A percentile compares a stretch with the other conserved stretches of the same genome.
Evolutionary conservation across 163 green algal genomes (phyloP).

Genomic region (Trebouxia gelatinosa): DNA sequence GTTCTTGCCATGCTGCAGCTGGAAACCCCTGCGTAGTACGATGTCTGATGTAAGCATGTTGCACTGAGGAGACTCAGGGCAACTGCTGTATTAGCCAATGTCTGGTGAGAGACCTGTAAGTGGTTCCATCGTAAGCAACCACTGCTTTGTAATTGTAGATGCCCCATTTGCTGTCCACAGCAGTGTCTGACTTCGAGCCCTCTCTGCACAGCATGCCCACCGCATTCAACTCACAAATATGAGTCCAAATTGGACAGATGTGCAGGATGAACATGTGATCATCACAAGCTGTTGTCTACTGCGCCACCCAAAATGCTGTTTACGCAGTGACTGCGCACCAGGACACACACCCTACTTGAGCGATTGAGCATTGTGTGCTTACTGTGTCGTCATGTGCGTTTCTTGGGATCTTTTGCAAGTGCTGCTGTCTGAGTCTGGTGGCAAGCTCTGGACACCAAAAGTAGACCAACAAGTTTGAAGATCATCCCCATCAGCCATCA

Average conservation of each 20-base stretch:
- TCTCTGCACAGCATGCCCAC: neutral
- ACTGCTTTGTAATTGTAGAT: slow-evolving; percentile 23
- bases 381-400: neutral
- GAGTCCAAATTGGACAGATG: neutral
- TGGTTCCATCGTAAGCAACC: slow-evolving; percentile 25
- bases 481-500: slow-evolving; percentile 4
- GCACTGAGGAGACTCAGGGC: too few species aligned
- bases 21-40: slow-evolving; percentile 44
- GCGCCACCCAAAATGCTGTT: too few species aligned
- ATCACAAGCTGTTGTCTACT: too few species aligned
- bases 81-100: too few species aligned
- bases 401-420: neutral
- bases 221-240: neutral
- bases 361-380: neutral
- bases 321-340: too few species aligned
- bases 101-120: too few species aligned
- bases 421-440: neutral
- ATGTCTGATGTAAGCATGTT: neutral
- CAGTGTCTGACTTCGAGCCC: neutral
- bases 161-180: slow-evolving; percentile 10
- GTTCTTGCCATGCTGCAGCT: slow-evolving; percentile 50
- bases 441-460: slow-evolving; percentile 1
- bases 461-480: neutral
- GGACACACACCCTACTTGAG: too few species aligned
- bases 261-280: too few species aligned